Base-by-base conservation (phyloP, 2,329 filamentous ascomycete genomes). In the Stenocarpella maydis region DNA sequence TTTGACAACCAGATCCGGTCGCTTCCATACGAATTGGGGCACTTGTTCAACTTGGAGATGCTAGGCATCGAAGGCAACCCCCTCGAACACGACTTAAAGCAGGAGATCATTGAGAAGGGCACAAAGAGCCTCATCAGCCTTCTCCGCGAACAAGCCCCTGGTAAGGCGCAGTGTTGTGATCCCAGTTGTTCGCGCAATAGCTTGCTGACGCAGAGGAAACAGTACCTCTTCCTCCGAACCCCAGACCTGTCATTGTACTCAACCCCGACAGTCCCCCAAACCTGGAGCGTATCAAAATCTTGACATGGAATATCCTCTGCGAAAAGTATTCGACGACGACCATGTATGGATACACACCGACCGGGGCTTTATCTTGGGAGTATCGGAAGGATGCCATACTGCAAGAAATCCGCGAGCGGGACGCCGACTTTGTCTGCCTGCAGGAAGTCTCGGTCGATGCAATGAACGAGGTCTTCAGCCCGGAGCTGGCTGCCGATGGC, bases 251-350 rank as follows among this genome's bases (percentile, higher is more conserved):
- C 81, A 88, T 98, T 70, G 86, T 92, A n/a, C 87, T 98, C 28
- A 91, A 89, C 74, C 88, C 90, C 79, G 91, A 91, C 72, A 84
- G 85, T 67, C 85, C 82, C 79, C 75, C 85, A 1, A 84, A 77
- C 66, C 80, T 88, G 72, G 89, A 98, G 76, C 91, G 89, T 65
- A 89, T 98, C 78, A 93, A 92, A 69, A 91, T 97, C 10, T 86
- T 98, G 71, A 97, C 93, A 26, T 98, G 96, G 90, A 99, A 99
- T 79, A 97, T 95, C 55, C 87, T 99, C 14, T 98, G 95, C 81
- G 94, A 98, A 80, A 93, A 94, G 76, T 97, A 96, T 75, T 95
- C 95, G 5, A 98, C 95, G 0, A 86, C 90, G 67, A 86, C 90
- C 67, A 89, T 93, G 72, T 98, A 98, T 78, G 95, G 95, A 52